Percentiles rank a stretch among this genome's conserved stretches.
phyloP scores from a whole-genome alignment of 805 yeast species.

The Wickerhamiella allomyrinae region DNA sequence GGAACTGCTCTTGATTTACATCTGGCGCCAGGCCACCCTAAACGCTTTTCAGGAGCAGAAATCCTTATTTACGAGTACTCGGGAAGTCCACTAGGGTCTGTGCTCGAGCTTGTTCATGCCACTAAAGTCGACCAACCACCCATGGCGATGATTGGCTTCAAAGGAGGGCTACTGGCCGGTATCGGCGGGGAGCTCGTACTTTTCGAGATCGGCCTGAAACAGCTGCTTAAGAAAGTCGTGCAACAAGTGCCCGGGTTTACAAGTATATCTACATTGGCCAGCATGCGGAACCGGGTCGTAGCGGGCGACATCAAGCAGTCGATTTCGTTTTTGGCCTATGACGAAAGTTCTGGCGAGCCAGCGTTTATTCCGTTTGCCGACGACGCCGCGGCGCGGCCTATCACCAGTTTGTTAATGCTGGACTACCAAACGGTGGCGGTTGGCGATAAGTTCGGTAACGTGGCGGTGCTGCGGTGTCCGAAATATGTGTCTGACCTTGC shows the following conservation, averaged over 20 bases:
- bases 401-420: constrained; percentile 43
- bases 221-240: constrained; percentile 54
- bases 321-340: constrained; percentile 40
- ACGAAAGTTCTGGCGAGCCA: constrained; percentile 29
- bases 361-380: constrained; percentile 50
- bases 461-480: constrained; percentile 53
- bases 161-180: constrained; percentile 49
- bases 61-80: constrained; percentile 1
- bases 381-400: constrained; percentile 54
- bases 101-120: constrained; percentile 39
- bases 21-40: not conserved
- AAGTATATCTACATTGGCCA: constrained; percentile 39
- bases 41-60: not conserved
- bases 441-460: constrained; percentile 79
- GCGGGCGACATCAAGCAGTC: constrained; percentile 65
- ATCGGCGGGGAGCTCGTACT: constrained; percentile 26
- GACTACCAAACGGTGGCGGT: constrained; percentile 68
- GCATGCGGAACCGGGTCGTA: constrained; percentile 44
- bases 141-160: constrained; percentile 38
- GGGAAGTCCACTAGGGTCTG: constrained; percentile 9
- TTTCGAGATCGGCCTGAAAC: constrained; percentile 66
- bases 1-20: not conserved
- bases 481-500: constrained; percentile 33
- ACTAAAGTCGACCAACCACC: constrained; percentile 41
- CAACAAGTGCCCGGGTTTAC: constrained; percentile 31